Evolutionary conservation across 1,284 basidiomycete genomes (phyloP).

Genomic region (Caloboletus inedulis): DNA sequence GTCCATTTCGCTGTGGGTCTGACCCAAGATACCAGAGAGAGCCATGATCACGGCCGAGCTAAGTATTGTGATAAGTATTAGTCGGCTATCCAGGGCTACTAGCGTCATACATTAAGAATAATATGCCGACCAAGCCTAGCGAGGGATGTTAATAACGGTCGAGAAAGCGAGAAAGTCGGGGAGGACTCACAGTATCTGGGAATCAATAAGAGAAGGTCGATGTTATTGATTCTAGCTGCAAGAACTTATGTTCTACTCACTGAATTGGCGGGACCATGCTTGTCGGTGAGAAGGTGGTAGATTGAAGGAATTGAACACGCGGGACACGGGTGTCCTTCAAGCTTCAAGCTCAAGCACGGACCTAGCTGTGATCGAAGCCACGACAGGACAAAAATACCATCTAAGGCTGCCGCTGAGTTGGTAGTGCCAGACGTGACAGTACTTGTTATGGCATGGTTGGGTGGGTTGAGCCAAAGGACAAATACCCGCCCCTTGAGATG

Average conservation of each 20-base stretch:
- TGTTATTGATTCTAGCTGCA: neutral
- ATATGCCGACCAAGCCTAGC: constrained; percentile 20
- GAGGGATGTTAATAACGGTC: neutral
- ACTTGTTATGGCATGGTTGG: too few species aligned
- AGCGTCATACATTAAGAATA: constrained; percentile 24
- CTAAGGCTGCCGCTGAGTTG: too few species aligned
- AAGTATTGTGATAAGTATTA: neutral
- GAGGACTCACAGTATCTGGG: constrained; percentile 20
- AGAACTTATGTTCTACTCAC: constrained; percentile 16
- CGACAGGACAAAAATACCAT: too few species aligned
- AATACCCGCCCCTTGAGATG: too few species aligned
- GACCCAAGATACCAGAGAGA: constrained; percentile 9
- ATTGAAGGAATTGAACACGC: neutral
- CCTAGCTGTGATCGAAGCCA: neutral
- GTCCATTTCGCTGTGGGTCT: constrained; percentile 21
- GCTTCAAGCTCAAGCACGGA: neutral
- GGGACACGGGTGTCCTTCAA: neutral
- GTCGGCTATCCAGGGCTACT: neutral
- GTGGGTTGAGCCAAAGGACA: too few species aligned
- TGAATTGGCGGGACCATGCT: constrained; percentile 14
- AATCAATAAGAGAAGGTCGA: neutral
- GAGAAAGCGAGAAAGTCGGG: neutral
- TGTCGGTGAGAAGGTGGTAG: neutral
- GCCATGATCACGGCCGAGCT: constrained; percentile 26
- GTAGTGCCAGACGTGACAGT: too few species aligned